Evolutionary conservation across 2,329 filamentous ascomycete genomes (phyloP), one percentile per base, ranked within the genome.

Genomic region (Akanthomyces dipterigenus): DNA sequence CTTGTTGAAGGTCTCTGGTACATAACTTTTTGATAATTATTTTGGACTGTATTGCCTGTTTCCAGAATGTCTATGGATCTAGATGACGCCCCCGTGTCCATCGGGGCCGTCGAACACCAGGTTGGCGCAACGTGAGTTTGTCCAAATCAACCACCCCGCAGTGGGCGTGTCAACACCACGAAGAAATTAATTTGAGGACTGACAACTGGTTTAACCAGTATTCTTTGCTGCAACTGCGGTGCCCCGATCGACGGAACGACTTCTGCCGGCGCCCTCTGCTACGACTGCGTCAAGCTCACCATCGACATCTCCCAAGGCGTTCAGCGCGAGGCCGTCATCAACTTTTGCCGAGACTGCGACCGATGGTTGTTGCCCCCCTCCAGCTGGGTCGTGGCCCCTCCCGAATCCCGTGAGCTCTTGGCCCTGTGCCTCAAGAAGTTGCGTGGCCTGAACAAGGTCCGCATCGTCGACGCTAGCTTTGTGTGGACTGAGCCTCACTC

Each of bases 401-500:
- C 85, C 60, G 95, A 99, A 76, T 96, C 91, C 48, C 87, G 93
- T 76, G 95, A 99, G 78, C 82, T 99, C 62, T 82, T 99, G 58
- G 93, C 95, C 6, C 78, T 99, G 51, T 99, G 95, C 75, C 80
- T 99, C 66, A 88, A 91, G 72, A 96, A 95, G 75, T 77, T 99
- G 65, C 82, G 90, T 65, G 93, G 93, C 34, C 78, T 99, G 65
- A 86, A 88, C 73, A 96, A 95, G 78, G 90, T 96, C 67, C 85
- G 95, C 64, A 95, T 99, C 70, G 93, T 97, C 70, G 95, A 99
- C 73, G 95, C 95, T 51, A 90, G 87, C 69, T 99, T 98, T 72
- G 90, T 98, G 71, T 99, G 95, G 95, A 99, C 95, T 1, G 95
- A 99, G 76, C 93, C 95, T 12, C 95, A 99, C 78, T 97, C 93